A percentile compares a stretch with the other conserved stretches of the same genome.
Conservation (phyloP, 2,329 filamentous ascomycete genomes). For the Orbilia brochopaga region DNA sequence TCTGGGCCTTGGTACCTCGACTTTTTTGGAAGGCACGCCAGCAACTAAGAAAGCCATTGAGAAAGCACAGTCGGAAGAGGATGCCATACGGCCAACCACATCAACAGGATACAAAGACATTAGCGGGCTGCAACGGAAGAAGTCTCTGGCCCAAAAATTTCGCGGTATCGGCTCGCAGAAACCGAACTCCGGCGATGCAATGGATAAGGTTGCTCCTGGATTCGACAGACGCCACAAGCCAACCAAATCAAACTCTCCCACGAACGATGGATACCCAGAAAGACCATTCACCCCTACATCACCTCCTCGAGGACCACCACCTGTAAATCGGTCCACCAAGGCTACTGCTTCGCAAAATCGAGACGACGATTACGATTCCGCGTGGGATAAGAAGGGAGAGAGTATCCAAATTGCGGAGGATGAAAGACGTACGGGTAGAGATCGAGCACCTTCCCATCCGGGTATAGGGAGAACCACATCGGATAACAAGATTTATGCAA, state of each 20-base stretch:
- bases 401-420: constrained; percentile 61
- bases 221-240: constrained; percentile 51
- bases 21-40: constrained; percentile 91
- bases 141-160: constrained; percentile 90
- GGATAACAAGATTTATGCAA: constrained; percentile 33
- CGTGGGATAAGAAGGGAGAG: constrained; percentile 69
- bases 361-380: constrained; percentile 77
- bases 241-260: constrained; percentile 51
- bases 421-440: constrained; percentile 57
- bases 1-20: constrained; percentile 86
- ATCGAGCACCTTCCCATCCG: constrained; percentile 53
- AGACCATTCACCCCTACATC: constrained; percentile 54
- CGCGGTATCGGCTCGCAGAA: constrained; percentile 63
- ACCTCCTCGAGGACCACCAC: constrained; percentile 55
- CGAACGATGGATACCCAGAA: constrained; percentile 51
- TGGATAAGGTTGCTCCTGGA: constrained; percentile 39
- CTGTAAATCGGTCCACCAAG: constrained; percentile 57
- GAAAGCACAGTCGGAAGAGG: constrained; percentile 60
- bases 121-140: constrained; percentile 80
- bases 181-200: constrained; percentile 15
- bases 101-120: constrained; percentile 53
- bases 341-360: constrained; percentile 60
- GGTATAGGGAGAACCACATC: constrained; percentile 45
- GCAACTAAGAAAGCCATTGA: constrained; percentile 76
- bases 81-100: constrained; percentile 55